phyloP scores from a whole-genome alignment of 768 basidiomycete species.

The Rhodocollybia butyracea region DNA sequence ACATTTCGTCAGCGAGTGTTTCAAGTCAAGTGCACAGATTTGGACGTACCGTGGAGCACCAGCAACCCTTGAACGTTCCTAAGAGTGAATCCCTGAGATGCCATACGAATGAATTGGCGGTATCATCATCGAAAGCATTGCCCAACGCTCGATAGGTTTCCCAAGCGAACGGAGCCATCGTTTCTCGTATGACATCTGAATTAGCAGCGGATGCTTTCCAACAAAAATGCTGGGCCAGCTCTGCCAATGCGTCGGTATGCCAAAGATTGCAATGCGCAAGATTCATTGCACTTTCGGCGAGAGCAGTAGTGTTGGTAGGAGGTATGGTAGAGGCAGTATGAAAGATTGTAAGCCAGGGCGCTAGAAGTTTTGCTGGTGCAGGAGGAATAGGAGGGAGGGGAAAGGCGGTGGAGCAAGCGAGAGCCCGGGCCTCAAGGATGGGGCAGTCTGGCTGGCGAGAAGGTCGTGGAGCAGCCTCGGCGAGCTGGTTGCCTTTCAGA shows the following conservation, averaged over 20 bases:
- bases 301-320: neutral
- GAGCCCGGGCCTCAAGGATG: neutral
- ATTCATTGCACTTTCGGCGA: neutral
- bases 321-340: neutral
- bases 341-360: slow-evolving; percentile 8
- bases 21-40: neutral
- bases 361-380: neutral
- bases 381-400: neutral
- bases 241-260: slow-evolving; percentile 17
- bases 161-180: slow-evolving; percentile 19
- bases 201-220: slow-evolving; percentile 16
- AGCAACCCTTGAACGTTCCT: slow-evolving; percentile 20
- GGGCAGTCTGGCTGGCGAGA: too few relatives aligned
- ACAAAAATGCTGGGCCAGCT: slow-evolving; percentile 26
- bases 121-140: slow-evolving; percentile 14
- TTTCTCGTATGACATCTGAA: neutral
- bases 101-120: slow-evolving; percentile 20
- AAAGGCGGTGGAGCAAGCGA: neutral
- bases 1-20: neutral
- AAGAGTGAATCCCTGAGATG: slow-evolving; percentile 21
- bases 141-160: slow-evolving; percentile 18
- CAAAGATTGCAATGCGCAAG: slow-evolving; percentile 9
- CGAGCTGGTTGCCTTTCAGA: neutral
- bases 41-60: slow-evolving; percentile 22
- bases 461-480: neutral